Percentiles rank a stretch among this genome's conserved stretches.
Evolutionary conservation across 768 basidiomycete genomes (phyloP).

Genomic region (Collybia mongolica): DNA sequence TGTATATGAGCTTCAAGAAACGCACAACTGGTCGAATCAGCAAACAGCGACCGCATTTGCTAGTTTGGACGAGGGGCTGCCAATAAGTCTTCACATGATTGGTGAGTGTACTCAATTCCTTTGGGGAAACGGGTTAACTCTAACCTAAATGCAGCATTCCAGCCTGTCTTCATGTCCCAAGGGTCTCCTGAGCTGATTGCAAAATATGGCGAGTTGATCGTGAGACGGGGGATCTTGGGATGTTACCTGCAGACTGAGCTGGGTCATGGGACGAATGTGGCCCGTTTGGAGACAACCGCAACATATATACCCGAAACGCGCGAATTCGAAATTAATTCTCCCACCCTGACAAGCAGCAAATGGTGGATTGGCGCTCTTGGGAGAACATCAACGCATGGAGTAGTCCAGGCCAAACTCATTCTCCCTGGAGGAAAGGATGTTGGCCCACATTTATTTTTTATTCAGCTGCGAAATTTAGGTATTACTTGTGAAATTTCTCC

Average conservation of each 20-base stretch:
- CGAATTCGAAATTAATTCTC: slow-evolving; percentile 77
- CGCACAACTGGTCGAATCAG: slow-evolving; percentile 49
- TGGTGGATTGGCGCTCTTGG: slow-evolving; percentile 83
- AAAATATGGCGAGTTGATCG: slow-evolving; percentile 49
- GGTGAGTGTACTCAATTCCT: slow-evolving; percentile 26
- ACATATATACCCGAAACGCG: slow-evolving; percentile 65
- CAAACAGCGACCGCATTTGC: slow-evolving; percentile 46
- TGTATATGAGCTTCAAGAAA: slow-evolving; percentile 56
- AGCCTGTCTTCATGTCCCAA: slow-evolving; percentile 66
- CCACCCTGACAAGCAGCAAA: slow-evolving; percentile 71
- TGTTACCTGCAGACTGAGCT: slow-evolving; percentile 80
- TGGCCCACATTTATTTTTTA: slow-evolving; percentile 76
- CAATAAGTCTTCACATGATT: slow-evolving; percentile 37
- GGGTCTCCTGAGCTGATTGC: slow-evolving; percentile 51
- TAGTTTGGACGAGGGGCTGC: slow-evolving; percentile 50
- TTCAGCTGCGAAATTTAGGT: slow-evolving; percentile 68
- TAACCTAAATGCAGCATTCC: slow-evolving; percentile 44
- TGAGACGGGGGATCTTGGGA: slow-evolving; percentile 60
- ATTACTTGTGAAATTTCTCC: slow-evolving; percentile 6
- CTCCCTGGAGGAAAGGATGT: slow-evolving; percentile 57
- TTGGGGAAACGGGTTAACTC: slow-evolving; percentile 9
- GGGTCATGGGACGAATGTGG: slow-evolving; percentile 75
- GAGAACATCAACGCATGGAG: slow-evolving; percentile 71
- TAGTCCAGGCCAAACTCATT: slow-evolving; percentile 74
- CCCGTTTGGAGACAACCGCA: slow-evolving; percentile 70